These are phyloP conservation scores for Aspergillus taichungensis DNA, from an alignment of 495 filamentous ascomycete genomes.

Conservation along the genomic window DNA sequence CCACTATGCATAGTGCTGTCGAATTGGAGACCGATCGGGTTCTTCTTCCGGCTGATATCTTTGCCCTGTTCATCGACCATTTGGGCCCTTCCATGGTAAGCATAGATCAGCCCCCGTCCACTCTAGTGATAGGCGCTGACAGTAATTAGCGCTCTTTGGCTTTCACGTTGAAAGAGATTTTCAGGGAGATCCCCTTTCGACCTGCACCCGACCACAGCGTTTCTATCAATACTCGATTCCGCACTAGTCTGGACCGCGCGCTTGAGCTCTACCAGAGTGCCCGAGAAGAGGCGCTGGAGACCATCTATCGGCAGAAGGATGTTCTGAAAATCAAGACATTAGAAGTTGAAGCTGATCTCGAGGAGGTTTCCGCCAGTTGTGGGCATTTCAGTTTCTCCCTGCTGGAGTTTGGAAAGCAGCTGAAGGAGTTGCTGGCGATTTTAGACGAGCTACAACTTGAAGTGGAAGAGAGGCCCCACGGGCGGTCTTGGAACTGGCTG, in stretches of 20 bases:
- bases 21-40: conserved; percentile 9
- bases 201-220: conserved; percentile 55
- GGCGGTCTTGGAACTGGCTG: conserved; percentile 78
- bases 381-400: conserved; percentile 90
- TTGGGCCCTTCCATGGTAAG: conserved; percentile 83
- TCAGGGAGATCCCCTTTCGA: conserved; percentile 79
- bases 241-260: conserved; percentile 67
- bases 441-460: conserved; percentile 73
- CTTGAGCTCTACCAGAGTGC: conserved; percentile 67
- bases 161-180: conserved; percentile 77
- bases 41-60: conserved; percentile 65
- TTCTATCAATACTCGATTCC: conserved; percentile 66
- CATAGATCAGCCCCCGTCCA: not conserved
- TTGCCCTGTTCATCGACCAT: conserved; percentile 75
- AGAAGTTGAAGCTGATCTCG: conserved; percentile 81
- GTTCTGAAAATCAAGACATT: conserved; percentile 53
- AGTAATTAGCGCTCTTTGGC: conserved; percentile 65
- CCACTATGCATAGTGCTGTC: conserved; percentile 6
- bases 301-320: conserved; percentile 70
- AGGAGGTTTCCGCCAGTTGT: conserved; percentile 92
- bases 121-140: conserved; percentile 11
- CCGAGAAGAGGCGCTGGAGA: conserved; percentile 61
- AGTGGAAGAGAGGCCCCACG: conserved; percentile 44
- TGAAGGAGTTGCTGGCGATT: conserved; percentile 71
- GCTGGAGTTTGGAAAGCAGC: conserved; percentile 80